Evolutionary conservation across 129 eudicot species (phyloP), one percentile per base, ranked within the genome.

Genomic region (carrot (Daucus carota)): DNA sequence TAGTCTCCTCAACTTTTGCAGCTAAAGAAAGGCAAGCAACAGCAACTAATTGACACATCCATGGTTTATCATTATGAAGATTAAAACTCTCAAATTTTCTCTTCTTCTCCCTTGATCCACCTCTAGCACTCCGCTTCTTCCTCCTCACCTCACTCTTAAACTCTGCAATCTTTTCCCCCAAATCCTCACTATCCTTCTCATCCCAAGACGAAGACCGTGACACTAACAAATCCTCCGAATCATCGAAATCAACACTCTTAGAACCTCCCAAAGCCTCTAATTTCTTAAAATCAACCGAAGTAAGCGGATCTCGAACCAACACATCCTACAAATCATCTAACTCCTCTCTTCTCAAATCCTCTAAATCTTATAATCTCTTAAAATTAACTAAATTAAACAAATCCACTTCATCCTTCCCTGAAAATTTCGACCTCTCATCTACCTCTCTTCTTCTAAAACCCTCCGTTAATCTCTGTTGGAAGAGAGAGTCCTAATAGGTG

Each of bases 1-100:
- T 86, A 78, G 89, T 89, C 82, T 94, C 99, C 87, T 94, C 99
- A 78, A 91, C 86, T 78, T 94, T 94, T 44, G 97, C 88, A 94
- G 97, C 98, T 67, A 93, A 47, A 74, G 99, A 87, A 75, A 94
- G 92, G 70, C 92, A 94, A 82, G 97, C 92, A 76, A 89, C 93
- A 77, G 99, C 93, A 78, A 77, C 88, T 57, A 94, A 81, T 75
- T 94, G 97, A 81, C 86, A 84, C 97, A 91, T 87, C 97, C 99
- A 94, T 22, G 96, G 96, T 80, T 89, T 89, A 80, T 89, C 94
- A 29, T 20, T 85, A 77, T 85, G 92, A 83, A 91, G 82, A 67
- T 81, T 77, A 60, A 73, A 22, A 42, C 54, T 71, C 57, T 15
- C 32, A 43, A 42, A 3, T 26, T 44, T 71, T 57, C 66, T 76